A percentile compares a stretch with the other conserved stretches of the same genome.
These are phyloP conservation scores for Colletotrichum sp. DNA, from an alignment of 2,329 filamentous ascomycete genomes.

Conservation along the genomic window DNA sequence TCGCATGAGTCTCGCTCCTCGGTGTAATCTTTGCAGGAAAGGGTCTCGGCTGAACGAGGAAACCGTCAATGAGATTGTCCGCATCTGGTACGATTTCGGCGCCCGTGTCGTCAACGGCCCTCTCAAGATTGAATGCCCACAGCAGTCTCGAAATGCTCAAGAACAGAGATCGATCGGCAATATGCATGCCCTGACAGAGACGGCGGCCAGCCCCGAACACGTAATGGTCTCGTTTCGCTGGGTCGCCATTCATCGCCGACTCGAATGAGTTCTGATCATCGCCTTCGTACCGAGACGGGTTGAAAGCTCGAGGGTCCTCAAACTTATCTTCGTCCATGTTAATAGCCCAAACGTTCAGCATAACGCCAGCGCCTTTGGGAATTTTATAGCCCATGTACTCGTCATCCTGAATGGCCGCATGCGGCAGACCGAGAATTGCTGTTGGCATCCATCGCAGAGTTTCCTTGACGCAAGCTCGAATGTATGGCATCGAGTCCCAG, in stretches of 20 bases:
- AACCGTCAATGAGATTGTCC: not conserved
- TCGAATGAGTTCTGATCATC: conserved; percentile 23
- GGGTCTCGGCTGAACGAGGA: not conserved
- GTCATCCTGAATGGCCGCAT: conserved; percentile 35
- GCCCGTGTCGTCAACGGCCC: not conserved
- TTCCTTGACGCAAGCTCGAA: conserved; percentile 52
- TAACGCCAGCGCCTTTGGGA: conserved; percentile 7
- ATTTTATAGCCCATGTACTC: conserved; percentile 19
- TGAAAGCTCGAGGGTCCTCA: conserved; percentile 44
- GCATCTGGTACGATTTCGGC: conserved; percentile 40
- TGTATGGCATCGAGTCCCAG: conserved; percentile 48
- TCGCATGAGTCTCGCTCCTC: not conserved
- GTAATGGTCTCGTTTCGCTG: conserved; percentile 37
- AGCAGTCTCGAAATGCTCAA: conserved; percentile 52
- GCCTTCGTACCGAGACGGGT: conserved; percentile 43
- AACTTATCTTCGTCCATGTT: conserved; percentile 49
- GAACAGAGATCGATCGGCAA: conserved; percentile 55
- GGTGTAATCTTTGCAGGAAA: conserved; percentile 14
- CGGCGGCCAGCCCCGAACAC: conserved; percentile 30
- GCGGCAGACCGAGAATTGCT: conserved; percentile 38
- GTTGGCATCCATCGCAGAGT: conserved; percentile 50
- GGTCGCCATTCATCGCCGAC: conserved; percentile 33
- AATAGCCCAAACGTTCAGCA: conserved; percentile 41
- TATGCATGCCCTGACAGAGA: conserved; percentile 42
- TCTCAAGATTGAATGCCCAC: conserved; percentile 55